Evolutionary conservation across 1,284 basidiomycete species (phyloP).

Genomic region (Ceratobasidium sp.): DNA sequence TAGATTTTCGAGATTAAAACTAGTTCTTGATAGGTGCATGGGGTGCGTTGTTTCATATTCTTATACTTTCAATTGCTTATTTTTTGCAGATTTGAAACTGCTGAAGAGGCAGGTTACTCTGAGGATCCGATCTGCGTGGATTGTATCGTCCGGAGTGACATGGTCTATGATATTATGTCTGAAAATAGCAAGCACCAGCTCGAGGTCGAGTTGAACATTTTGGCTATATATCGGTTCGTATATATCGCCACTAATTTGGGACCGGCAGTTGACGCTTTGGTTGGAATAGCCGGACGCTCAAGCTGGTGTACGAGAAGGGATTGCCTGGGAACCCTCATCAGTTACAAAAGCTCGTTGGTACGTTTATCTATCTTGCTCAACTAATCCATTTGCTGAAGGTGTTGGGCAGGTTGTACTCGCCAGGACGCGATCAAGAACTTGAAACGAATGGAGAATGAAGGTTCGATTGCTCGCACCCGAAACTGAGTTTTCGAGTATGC

Average conservation of each 20-base stretch:
- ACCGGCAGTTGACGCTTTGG: not conserved
- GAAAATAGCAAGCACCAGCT: not conserved
- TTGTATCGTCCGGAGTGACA: not conserved
- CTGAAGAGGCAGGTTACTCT: constrained; percentile 7
- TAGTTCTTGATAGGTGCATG: constrained; percentile 35
- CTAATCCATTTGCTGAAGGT: not conserved
- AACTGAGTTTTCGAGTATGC: not conserved
- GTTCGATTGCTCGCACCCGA: not conserved
- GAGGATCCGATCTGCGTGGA: constrained; percentile 5
- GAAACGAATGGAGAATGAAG: constrained; percentile 36
- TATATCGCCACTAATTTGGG: not conserved
- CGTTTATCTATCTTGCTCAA: not conserved
- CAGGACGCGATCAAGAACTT: not conserved
- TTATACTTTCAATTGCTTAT: not conserved
- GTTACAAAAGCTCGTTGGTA: constrained; percentile 23
- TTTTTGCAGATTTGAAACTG: constrained; percentile 7
- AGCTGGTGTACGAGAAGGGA: constrained; percentile 18
- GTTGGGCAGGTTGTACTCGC: constrained; percentile 22
- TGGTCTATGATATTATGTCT: not conserved
- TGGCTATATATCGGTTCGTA: constrained; percentile 34
- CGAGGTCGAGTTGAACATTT: not conserved
- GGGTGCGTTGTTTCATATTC: constrained; percentile 9
- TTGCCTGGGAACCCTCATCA: constrained; percentile 19
- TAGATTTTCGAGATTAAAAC: no score
- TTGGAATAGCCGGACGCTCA: constrained; percentile 13